A percentile compares a stretch with the other conserved stretches of the same genome.
phyloP scores from a whole-genome alignment of 202 grass and related monocot species.

The Eragrostis tef region DNA sequence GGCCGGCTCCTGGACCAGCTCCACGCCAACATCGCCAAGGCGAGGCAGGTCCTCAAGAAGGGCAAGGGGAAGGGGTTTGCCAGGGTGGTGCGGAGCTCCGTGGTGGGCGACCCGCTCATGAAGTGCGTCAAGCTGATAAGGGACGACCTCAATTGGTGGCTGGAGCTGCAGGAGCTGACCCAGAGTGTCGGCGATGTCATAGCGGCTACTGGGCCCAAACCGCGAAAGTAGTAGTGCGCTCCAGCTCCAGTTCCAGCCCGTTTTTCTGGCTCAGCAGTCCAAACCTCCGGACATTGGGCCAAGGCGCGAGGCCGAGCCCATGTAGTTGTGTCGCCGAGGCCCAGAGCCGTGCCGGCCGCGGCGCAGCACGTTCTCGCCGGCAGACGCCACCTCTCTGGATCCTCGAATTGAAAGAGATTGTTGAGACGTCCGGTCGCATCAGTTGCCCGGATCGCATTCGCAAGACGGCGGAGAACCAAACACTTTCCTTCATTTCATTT shows the following conservation, averaged over 20 bases:
- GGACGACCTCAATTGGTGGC: constrained; percentile 70
- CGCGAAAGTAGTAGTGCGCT: no score
- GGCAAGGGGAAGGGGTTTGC: constrained; percentile 52
- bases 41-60: constrained; percentile 52
- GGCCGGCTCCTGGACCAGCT: constrained; percentile 53
- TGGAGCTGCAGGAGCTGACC: constrained; percentile 58
- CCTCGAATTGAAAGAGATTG: no score
- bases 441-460: neutral
- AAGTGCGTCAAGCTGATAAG: constrained; percentile 53
- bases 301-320: no score
- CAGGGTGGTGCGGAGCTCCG: constrained; percentile 58
- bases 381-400: no score
- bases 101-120: constrained; percentile 55
- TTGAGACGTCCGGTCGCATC: no score
- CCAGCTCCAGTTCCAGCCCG: no score
- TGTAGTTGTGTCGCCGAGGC: no score
- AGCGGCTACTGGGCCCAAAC: constrained; percentile 46
- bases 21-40: constrained; percentile 50
- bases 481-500: neutral
- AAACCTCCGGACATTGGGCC: no score
- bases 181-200: constrained; percentile 45
- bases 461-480: neutral
- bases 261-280: no score
- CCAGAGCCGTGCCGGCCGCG: no score
- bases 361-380: no score